Evolutionary conservation across 108 stramenopile genomes (phyloP).

Genomic region (Phaeodactylum tricornutum): DNA sequence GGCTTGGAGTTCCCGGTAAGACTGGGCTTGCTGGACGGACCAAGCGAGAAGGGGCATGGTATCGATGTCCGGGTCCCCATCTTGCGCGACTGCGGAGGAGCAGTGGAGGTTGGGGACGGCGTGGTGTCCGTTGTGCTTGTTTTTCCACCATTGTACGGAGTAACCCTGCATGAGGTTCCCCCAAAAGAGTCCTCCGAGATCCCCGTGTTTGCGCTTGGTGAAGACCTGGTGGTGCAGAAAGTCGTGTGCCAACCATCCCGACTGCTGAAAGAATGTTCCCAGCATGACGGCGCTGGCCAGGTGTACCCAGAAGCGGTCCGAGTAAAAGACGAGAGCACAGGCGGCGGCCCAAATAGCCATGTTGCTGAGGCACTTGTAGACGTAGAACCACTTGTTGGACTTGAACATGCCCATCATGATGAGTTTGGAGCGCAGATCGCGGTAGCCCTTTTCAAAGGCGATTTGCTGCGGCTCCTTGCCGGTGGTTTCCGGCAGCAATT

Average conservation of each 20-base stretch:
- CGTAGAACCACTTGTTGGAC: conserved; percentile 77
- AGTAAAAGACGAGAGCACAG: conserved; percentile 62
- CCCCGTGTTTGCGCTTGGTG: conserved; percentile 86
- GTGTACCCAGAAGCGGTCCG: conserved; percentile 64
- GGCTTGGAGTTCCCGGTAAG: conserved; percentile 56
- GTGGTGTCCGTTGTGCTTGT: conserved; percentile 99
- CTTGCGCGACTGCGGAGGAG: conserved; percentile 57
- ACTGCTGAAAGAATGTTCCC: conserved; percentile 98
- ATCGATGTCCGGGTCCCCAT: conserved; percentile 96
- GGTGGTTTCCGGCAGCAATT: conserved; percentile 67
- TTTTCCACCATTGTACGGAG: conserved; percentile 94
- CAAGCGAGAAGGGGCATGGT: conserved; percentile 99
- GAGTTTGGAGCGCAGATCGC: conserved; percentile 84
- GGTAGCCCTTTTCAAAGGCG: conserved; percentile 94
- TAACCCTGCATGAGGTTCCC: conserved; percentile 94
- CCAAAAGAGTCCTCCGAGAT: conserved; percentile 86
- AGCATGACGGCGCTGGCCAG: conserved; percentile 79
- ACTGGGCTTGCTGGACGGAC: conserved; percentile 90
- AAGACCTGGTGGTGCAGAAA: conserved; percentile 98
- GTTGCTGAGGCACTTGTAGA: conserved; percentile 85
- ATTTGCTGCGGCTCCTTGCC: conserved; percentile 73
- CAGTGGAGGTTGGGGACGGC: conserved; percentile 97
- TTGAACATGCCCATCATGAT: conserved; percentile 95
- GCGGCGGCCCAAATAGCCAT: conserved; percentile 78
- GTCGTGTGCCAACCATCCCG: conserved; percentile 99